Base-by-base conservation (phyloP, 208 protist genomes). In the Porcisia hertigi region DNA sequence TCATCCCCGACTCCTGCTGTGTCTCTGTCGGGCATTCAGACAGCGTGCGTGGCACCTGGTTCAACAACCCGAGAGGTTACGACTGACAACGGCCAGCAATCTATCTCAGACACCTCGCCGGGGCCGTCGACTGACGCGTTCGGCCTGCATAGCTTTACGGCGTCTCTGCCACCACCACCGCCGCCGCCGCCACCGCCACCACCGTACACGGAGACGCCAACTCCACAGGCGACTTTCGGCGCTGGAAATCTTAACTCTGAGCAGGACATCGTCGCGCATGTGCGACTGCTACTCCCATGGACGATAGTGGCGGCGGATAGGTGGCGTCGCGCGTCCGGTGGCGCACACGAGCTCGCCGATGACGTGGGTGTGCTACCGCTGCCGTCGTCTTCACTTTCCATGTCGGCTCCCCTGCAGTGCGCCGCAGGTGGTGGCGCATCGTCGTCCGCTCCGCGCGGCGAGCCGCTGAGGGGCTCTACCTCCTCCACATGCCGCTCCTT, bases 281-380 rank as follows among this genome's bases (percentile, higher is more conserved):
- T 71, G 30, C 78, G 78, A 45, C 69, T 82, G 52, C 36, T 30
- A 49, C 78, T 71, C 67, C 52, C 12, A 39, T 82, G 78, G 78
- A 71, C 73, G 11, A 59, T 78, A 18, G 3, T 58, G 5, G 69
- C 69, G 9, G 14, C 69, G 34, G 60, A 71, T 11, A 69, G 54
- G 25, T 65, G 78, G 59, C 41, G 60, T 25, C 73, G 69, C 36
- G 3, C 41, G 3, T 5, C 30, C 11, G 57, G 6, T 47, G 58
- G 49, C 1, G 39, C 5, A 23, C 52, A 30, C 69, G 69, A 41
- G 36, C 5, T 47, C 20, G 69, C 14, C 2, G 34, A 72, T 45
- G 52, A 41, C 34, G 36, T 47, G 30, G 53, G 18, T 1, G 2
- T 60, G 53, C n/a, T 25, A 16, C 53, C 36, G 34, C 52, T 72